A percentile compares a stretch with the other conserved stretches of the same genome.
Conservation (phyloP, 2,329 filamentous ascomycete genomes). For the Ascochyta fabae region DNA sequence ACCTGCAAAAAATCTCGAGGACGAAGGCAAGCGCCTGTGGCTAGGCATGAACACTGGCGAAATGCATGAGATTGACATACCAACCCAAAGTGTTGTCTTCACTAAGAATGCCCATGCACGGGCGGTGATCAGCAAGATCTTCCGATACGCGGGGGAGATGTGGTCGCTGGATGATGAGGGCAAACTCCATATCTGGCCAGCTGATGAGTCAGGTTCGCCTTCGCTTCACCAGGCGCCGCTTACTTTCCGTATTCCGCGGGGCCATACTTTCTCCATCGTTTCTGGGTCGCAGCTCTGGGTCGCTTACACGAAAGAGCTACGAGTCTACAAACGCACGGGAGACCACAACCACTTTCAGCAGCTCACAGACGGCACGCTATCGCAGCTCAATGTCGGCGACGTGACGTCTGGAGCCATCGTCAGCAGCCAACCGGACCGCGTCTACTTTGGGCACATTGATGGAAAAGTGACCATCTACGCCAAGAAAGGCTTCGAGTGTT, state of each 20-base stretch:
- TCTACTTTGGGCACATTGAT: slow-evolving; percentile 91
- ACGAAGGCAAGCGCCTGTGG: slow-evolving; percentile 86
- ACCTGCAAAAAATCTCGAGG: slow-evolving; percentile 75
- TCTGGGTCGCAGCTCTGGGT: slow-evolving; percentile 88
- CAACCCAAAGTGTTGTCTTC: slow-evolving; percentile 71
- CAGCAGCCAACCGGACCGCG: slow-evolving; percentile 74
- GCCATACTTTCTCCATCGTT: slow-evolving; percentile 87
- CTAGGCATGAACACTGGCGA: slow-evolving; percentile 89
- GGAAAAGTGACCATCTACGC: slow-evolving; percentile 96
- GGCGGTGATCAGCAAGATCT: slow-evolving; percentile 81
- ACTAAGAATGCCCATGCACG: slow-evolving; percentile 78
- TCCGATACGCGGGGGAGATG: slow-evolving; percentile 84
- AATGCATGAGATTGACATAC: slow-evolving; percentile 85
- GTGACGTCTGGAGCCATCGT: slow-evolving; percentile 83
- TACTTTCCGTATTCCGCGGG: slow-evolving; percentile 78
- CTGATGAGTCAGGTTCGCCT: slow-evolving; percentile 76
- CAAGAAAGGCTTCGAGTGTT: slow-evolving; percentile 73
- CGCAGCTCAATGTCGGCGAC: slow-evolving; percentile 77
- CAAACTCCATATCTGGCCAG: slow-evolving; percentile 84
- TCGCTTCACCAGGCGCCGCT: slow-evolving; percentile 77
- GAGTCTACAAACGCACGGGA: slow-evolving; percentile 77
- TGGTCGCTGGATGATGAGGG: slow-evolving; percentile 95
- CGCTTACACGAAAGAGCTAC: slow-evolving; percentile 83
- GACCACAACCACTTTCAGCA: slow-evolving; percentile 75
- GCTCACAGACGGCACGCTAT: slow-evolving; percentile 73